These are phyloP conservation scores for Fusarium veterinarium DNA, from an alignment of 2,329 filamentous ascomycete species.

Conservation along the genomic window DNA sequence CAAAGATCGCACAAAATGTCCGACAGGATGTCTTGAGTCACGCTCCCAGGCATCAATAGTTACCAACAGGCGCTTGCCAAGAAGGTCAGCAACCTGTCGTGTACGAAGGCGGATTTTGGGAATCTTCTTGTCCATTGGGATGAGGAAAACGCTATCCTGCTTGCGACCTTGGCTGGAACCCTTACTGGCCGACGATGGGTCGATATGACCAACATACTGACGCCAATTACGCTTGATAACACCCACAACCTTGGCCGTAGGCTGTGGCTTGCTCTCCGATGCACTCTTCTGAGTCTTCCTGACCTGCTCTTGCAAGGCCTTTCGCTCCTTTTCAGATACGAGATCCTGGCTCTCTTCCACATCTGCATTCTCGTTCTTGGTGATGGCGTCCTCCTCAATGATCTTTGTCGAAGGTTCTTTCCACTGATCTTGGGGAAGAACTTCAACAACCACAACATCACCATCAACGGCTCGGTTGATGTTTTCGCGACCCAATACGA, in stretches of 20 bases:
- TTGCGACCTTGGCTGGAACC: constrained; percentile 80
- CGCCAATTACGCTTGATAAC: constrained; percentile 97
- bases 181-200: constrained; percentile 83
- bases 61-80: constrained; percentile 91
- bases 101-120: constrained; percentile 96
- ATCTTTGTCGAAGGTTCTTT: constrained; percentile 96
- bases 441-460: constrained; percentile 91
- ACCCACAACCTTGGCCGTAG: constrained; percentile 91
- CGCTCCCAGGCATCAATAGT: constrained; percentile 96
- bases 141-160: constrained; percentile 92
- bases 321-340: constrained; percentile 89
- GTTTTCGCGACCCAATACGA: constrained; percentile 92
- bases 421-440: constrained; percentile 95
- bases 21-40: constrained; percentile 90
- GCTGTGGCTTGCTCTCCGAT: constrained; percentile 82
- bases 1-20: constrained; percentile 92
- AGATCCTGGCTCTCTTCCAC: constrained; percentile 79
- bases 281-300: constrained; percentile 83
- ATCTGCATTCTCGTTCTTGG: constrained; percentile 93
- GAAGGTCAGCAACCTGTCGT: constrained; percentile 85
- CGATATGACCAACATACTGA: constrained; percentile 96
- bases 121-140: constrained; percentile 98
- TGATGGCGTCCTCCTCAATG: constrained; percentile 91
- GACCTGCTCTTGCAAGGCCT: constrained; percentile 90
- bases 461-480: constrained; percentile 95